phyloP scores from a whole-genome alignment of 176 grass and related monocot species.

The Themeda triandra region DNA sequence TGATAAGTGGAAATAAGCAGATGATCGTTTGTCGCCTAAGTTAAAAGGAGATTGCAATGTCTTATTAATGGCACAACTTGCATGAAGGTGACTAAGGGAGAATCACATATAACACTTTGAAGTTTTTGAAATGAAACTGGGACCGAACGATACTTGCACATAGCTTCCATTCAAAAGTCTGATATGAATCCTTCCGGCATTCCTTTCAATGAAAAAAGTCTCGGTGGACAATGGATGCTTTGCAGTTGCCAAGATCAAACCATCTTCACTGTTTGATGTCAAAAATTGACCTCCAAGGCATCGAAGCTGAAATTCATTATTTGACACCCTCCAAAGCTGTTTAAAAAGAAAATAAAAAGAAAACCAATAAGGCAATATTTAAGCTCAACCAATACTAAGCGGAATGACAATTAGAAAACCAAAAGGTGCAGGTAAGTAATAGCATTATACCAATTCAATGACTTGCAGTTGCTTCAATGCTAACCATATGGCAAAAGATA shows the following conservation, averaged over 20 bases:
- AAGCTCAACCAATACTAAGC: not conserved
- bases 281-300: conserved; percentile 74
- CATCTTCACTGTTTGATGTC: conserved; percentile 37
- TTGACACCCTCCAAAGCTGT: conserved; percentile 72
- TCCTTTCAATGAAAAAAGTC: conserved; percentile 69
- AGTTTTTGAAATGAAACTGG: not conserved
- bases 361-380: not conserved
- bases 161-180: conserved; percentile 61
- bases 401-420: not conserved
- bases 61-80: conserved; percentile 9
- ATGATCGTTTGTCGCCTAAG: conserved; percentile 62
- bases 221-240: conserved; percentile 37
- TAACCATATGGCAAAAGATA: not conserved
- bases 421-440: not conserved
- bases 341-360: conserved; percentile 24
- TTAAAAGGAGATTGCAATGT: conserved; percentile 33
- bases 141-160: conserved; percentile 41
- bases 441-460: not conserved
- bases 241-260: conserved; percentile 48
- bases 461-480: not conserved
- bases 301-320: conserved; percentile 62
- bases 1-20: conserved; percentile 67
- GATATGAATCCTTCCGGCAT: conserved; percentile 59
- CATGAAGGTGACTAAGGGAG: not conserved
- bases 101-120: conserved; percentile 18